Evolutionary conservation across 1,284 basidiomycete species (phyloP).

Genomic region (Acaromyces ingoldii): DNA sequence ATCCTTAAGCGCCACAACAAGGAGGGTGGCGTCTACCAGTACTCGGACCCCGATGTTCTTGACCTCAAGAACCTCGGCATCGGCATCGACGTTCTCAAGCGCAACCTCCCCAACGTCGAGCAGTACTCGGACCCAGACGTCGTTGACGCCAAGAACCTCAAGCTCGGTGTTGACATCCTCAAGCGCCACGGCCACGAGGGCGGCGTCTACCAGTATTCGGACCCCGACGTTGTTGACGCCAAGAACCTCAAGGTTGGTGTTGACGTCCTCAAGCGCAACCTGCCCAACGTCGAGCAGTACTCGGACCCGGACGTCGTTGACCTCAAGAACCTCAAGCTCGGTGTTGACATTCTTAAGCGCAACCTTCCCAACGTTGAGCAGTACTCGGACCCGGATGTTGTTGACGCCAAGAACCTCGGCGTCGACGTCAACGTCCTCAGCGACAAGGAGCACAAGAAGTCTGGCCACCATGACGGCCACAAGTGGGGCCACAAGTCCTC

Average conservation of each 20-base stretch:
- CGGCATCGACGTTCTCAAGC: conserved; percentile 4
- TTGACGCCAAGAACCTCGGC: conserved; percentile 4
- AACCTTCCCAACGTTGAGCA: neutral
- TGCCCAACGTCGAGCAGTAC: neutral
- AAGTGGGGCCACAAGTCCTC: neutral
- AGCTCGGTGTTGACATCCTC: conserved; percentile 3
- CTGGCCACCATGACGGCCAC: neutral
- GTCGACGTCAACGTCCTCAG: conserved; percentile 5
- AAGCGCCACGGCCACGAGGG: neutral
- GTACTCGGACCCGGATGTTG: neutral
- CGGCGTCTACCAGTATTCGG: conserved; percentile 1
- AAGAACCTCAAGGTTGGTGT: neutral
- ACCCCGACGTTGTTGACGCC: neutral
- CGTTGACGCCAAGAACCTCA: conserved; percentile 4
- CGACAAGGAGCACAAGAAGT: neutral
- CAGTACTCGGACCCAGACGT: neutral
- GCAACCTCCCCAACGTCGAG: neutral
- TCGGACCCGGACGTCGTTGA: conserved; percentile 5
- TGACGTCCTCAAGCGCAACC: conserved; percentile 3
- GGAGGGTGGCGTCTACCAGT: neutral
- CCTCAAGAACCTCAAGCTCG: neutral
- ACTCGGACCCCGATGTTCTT: conserved; percentile 1
- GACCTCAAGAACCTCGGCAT: conserved; percentile 2
- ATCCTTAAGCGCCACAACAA: neutral
- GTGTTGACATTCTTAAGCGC: conserved; percentile 2